Evolutionary conservation across 805 yeast genomes (phyloP).

Genomic region (Saturnispora hagleri): DNA sequence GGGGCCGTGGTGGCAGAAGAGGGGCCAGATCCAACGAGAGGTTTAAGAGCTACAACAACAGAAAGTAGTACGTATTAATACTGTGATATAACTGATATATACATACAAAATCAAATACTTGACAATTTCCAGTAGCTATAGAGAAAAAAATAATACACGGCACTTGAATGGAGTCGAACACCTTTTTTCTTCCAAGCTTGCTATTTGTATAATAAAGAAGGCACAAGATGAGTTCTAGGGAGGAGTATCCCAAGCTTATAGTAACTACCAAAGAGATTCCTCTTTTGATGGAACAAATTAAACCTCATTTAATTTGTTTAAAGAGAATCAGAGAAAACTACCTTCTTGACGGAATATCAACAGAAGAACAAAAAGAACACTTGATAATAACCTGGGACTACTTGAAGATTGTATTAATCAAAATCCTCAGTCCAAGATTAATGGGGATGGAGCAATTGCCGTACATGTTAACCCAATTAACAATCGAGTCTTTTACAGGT

Average conservation of each 20-base stretch:
- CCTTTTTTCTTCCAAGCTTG: neutral
- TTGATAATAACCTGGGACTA: neutral
- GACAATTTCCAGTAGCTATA: neutral
- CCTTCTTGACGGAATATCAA: neutral
- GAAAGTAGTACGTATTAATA: neutral
- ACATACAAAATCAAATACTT: neutral
- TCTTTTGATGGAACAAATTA: neutral
- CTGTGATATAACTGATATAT: neutral
- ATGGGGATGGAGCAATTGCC: neutral
- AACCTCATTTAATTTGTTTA: neutral
- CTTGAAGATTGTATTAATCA: conserved; percentile 17
- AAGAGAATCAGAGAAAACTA: neutral
- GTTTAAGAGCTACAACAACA: conserved; percentile 9
- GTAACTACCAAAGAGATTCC: neutral
- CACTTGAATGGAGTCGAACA: neutral
- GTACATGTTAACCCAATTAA: neutral
- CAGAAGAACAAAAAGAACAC: neutral
- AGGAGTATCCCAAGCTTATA: neutral
- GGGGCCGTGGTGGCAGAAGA: neutral
- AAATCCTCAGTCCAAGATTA: conserved; percentile 36
- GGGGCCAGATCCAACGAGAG: conserved; percentile 7
- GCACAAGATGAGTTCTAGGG: neutral
- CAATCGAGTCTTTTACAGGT: conserved; percentile 3
- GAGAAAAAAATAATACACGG: neutral
- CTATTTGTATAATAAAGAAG: neutral